Evolutionary conservation across 768 basidiomycete species (phyloP).

Genomic region (Suillus americanus): DNA sequence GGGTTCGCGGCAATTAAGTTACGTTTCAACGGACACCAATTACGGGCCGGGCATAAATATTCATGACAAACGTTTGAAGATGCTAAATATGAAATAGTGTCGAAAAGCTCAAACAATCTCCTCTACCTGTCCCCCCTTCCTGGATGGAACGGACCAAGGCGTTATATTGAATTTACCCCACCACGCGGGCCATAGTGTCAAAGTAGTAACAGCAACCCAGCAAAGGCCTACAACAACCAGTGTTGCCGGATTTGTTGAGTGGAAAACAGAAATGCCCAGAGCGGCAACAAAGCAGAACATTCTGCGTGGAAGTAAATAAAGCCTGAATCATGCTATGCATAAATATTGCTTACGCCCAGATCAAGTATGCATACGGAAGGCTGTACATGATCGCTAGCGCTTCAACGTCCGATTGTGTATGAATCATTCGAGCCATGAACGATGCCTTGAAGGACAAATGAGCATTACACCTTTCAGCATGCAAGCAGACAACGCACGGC

Average conservation of each 20-base stretch:
- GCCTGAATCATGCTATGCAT: background rate
- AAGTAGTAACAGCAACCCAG: background rate
- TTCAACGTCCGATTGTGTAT: slow-evolving; percentile 21
- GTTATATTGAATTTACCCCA: background rate
- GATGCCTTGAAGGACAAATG: background rate
- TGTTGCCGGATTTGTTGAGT: background rate
- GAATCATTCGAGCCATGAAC: slow-evolving; percentile 22
- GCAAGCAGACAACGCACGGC: slow-evolving; percentile 24
- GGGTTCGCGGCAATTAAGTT: background rate
- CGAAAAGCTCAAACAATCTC: background rate
- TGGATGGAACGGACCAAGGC: background rate
- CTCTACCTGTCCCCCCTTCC: too few relatives aligned
- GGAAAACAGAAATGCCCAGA: slow-evolving; percentile 6
- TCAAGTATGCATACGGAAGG: slow-evolving; percentile 31
- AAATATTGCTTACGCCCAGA: slow-evolving; percentile 24
- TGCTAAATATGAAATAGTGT: background rate
- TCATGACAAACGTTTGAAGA: background rate
- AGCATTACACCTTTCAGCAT: background rate
- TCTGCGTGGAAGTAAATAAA: background rate
- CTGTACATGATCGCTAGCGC: slow-evolving; percentile 31
- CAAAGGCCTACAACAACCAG: background rate
- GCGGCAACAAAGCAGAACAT: slow-evolving; percentile 13
- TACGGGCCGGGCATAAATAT: too few relatives aligned
- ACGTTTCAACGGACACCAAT: too few relatives aligned
- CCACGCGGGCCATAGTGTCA: slow-evolving; percentile 7